Evolutionary conservation across 768 basidiomycete species (phyloP).

Genomic region (Mycena rosella): DNA sequence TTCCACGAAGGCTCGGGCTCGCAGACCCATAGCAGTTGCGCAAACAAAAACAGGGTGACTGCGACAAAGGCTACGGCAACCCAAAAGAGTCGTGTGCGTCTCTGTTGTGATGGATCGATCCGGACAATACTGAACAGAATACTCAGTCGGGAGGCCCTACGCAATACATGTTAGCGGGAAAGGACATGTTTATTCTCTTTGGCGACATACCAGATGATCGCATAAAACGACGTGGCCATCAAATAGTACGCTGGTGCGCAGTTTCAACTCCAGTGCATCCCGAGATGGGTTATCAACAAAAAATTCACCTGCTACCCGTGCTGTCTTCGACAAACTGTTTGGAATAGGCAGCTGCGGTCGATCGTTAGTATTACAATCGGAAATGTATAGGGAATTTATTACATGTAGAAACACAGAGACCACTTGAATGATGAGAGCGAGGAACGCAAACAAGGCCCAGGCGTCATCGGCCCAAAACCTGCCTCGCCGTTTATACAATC

Average conservation of each 20-base stretch:
- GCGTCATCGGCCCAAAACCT: conserved; percentile 16
- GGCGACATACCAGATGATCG: conserved; percentile 52
- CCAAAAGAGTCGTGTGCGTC: conserved; percentile 43
- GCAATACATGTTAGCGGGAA: neutral
- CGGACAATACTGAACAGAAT: conserved; percentile 69
- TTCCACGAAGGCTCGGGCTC: conserved; percentile 57
- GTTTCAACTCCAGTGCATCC: neutral
- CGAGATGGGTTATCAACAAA: neutral
- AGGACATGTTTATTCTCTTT: no score
- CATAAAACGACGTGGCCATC: conserved; percentile 52
- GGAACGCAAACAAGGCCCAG: conserved; percentile 14
- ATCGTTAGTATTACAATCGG: neutral
- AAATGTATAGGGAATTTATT: neutral
- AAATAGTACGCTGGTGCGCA: conserved; percentile 49
- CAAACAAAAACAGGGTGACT: conserved; percentile 52
- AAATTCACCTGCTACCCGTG: conserved; percentile 26
- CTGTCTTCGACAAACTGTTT: conserved; percentile 18
- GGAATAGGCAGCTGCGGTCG: conserved; percentile 19
- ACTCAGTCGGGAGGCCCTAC: conserved; percentile 62
- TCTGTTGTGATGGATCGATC: conserved; percentile 54
- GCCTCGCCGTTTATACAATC: conserved; percentile 10
- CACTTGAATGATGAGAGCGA: conserved; percentile 2
- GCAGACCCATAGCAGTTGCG: conserved; percentile 62
- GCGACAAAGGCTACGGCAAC: conserved; percentile 49
- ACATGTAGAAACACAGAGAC: conserved; percentile 25